Evolutionary conservation across 495 filamentous ascomycete species (phyloP), one percentile per base, ranked within the genome.

Genomic region (Chaetomidium leptoderma): DNA sequence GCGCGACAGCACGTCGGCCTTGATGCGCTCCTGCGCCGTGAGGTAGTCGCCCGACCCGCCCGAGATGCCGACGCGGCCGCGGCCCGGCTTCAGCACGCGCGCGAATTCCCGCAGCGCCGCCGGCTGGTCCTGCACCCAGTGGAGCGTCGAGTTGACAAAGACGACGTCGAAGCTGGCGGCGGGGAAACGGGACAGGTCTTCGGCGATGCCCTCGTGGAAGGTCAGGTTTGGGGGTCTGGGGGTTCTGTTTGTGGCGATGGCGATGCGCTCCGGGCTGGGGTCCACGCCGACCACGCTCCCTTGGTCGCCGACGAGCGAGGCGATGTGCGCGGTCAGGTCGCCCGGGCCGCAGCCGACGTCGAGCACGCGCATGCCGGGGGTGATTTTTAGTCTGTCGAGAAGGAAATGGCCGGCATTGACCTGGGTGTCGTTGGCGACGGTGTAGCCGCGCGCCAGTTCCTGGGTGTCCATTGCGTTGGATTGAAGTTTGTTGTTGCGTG

Each of bases 311-410:
- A 46, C 44, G 4, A 46, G 44, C 4, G 10, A 30, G 3, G 24
- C 44, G 14, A 46, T 27, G 26, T 46, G 26, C 10, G 44, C 44
- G 3, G 44, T 46, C 24, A 46, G 23, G 26, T 46, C 30, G 44
- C 44, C 44, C 8, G 44, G 44, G 11, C 44, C 44, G 44, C 44
- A 46, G 24, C 44, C 44, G 44, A 46, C 44, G 44, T 46, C 44
- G 19, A 46, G 44, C 17, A 46, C 44, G 44, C 19, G 44, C 44
- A 46, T 46, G 24, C 44, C 44, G 19, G 44, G 24, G 11, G 14
- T 13, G 24, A 46, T n/a, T 0, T n/a, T 3, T 10, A 46, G 44
- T 2, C 44, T 24, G 1, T 46, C 2, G 44, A 46, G 44, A 14
- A 46, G 44, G 26, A 46, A 46, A 2, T 29, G 26, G 14, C 44